Base-by-base conservation (phyloP, 2,329 filamentous ascomycete genomes). In the Penicillium sp. region DNA sequence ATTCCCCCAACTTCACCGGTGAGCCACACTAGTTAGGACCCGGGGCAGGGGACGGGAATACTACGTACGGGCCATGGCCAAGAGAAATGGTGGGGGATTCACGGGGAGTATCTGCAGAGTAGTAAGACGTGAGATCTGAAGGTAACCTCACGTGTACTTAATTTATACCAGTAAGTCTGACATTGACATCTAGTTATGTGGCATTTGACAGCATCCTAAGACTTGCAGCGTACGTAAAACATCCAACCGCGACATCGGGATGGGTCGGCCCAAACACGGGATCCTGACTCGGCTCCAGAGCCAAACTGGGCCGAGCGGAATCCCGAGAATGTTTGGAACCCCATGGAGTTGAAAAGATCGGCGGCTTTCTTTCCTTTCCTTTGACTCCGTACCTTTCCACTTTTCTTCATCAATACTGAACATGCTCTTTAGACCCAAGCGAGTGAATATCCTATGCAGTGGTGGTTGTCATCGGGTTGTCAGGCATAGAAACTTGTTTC, bases 1-100 rank as follows among this genome's bases (percentile, higher is more conserved):
- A 48, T 52, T 36, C 58, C 58, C 59, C 59, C 56, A 50, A 51
- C 52, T 60, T 60, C 58, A 56, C 59, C 59, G 59, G 59, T 61
- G 59, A 61, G 56, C 56, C 22, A 61, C 56, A 49, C 34, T 33
- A 57, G 56, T 51, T 60, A 54, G 52, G 43, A 53, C 43, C 27
- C 37, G 49, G 49, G 41, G 30, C 41, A 43, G 22, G 53, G 52
- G 50, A 45, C 45, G 46, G 42, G 16, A 35, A 44, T 27, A 44
- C 45, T 27, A 44, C n/a, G n/a, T n/a, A n/a, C n/a, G n/a, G n/a
- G n/a, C n/a, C n/a, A n/a, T 49, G 16, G 18, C 38, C 29, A 43
- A 35, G 14, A 19, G 13, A 27, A 28, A 29, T 18, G 28, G 22
- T 7, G 42, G n/a, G 33, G 34, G 22, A 25, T 25, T 25, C 33